Base-by-base conservation (phyloP, 2,329 filamentous ascomycete genomes). In the Pyricularia sp. region DNA sequence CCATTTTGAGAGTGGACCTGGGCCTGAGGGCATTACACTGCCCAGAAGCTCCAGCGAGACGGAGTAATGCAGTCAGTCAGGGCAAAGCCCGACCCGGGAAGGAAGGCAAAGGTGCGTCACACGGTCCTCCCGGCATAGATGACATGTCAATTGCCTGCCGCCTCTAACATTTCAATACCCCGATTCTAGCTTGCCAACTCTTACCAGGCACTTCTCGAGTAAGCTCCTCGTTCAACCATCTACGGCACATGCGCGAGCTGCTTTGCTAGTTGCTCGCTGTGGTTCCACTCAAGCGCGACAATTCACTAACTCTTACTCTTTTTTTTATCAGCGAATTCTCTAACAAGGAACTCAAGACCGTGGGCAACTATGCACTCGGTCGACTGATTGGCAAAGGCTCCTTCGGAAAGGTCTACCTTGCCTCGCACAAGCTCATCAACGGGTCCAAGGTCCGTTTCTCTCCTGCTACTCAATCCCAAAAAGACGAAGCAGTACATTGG, bases 371-470 rank as follows among this genome's bases (percentile, higher is more conserved):
- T 80, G 90, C 90, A 50, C 86, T 99, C 69, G 95, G 95, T 64
- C 90, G 90, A 70, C 84, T 99, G 70, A 97, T 99, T 77, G 95
- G 95, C 73, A 99, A 98, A 78, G 95, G 95, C 69, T 97, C 94
- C 72, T 99, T 99, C 80, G 95, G 95, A 75, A 98, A 97, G 81
- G 95, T 99, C 75, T 99, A 99, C 79, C 85, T 99, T 70, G 95
- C 94, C 70, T 89, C 90, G 64, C 95, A 99, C 80, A 98, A 97
- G 80, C 92, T 99, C 79, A 98, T 93, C 76, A 97, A 97, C 88
- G 94, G 94, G 76, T 97, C 94, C 77, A 98, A 97, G 88, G 93
- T 94, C 76, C 71, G 83, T 67, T 26, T 4, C 17, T 20, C 70
- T 75, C 20, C 26, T n/a, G 25, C 42, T 23, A 4, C 25, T 17